Evolutionary conservation across 768 basidiomycete species (phyloP).

Genomic region (Hirschioporus abietinus): DNA sequence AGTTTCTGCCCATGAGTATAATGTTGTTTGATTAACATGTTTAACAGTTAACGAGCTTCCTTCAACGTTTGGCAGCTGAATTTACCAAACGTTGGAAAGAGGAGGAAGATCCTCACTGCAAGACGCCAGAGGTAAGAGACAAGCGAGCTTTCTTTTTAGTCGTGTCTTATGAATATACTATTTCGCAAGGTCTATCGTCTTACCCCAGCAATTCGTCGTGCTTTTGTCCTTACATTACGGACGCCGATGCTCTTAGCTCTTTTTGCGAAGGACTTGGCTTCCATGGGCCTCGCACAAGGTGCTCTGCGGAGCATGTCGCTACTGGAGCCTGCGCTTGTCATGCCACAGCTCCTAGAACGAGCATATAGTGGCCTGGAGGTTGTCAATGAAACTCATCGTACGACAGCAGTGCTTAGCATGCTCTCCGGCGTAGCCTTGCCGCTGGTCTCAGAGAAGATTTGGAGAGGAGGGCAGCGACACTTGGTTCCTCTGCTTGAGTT

Average conservation of each 20-base stretch:
- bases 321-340: constrained; percentile 77
- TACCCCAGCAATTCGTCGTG: constrained; percentile 72
- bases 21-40: constrained; percentile 10
- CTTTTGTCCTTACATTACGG: constrained; percentile 74
- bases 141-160: background rate
- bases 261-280: constrained; percentile 80
- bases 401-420: constrained; percentile 85
- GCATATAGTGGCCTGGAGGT: constrained; percentile 90
- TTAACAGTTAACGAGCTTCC: constrained; percentile 55
- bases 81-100: constrained; percentile 77
- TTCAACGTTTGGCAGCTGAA: constrained; percentile 68
- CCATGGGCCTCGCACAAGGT: constrained; percentile 77
- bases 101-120: constrained; percentile 72
- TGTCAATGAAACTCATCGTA: constrained; percentile 92
- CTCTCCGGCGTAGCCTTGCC: constrained; percentile 73
- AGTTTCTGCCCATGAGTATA: constrained; percentile 16
- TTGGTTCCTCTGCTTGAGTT: constrained; percentile 83
- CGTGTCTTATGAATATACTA: constrained; percentile 5
- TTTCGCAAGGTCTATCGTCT: constrained; percentile 58
- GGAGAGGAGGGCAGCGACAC: constrained; percentile 86
- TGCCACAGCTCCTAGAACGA: constrained; percentile 88
- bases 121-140: constrained; percentile 62
- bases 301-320: constrained; percentile 73
- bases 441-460: constrained; percentile 69
- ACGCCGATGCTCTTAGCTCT: constrained; percentile 89